A percentile compares a stretch with the other conserved stretches of the same genome.
These are phyloP conservation scores for Pythium monospermum DNA, from an alignment of 352 stramenopile genomes.

Conservation along the genomic window DNA sequence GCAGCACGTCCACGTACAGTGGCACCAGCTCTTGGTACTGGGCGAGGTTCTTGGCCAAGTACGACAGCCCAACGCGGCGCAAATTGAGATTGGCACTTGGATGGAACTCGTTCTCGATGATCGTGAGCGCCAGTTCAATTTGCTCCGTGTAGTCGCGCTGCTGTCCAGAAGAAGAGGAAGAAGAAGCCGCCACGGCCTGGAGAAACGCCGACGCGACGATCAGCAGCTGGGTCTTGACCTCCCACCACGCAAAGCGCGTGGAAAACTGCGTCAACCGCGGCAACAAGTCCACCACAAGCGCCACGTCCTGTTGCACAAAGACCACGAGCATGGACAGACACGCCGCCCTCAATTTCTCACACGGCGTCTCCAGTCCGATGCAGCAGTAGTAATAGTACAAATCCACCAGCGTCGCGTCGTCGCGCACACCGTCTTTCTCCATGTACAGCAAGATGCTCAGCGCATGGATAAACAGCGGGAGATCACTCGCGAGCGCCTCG, in stretches of 20 bases:
- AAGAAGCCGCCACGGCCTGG: constrained; percentile 17
- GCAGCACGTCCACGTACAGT: constrained; percentile 70
- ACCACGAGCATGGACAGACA: constrained; percentile 73
- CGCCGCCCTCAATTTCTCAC: constrained; percentile 70
- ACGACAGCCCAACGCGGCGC: constrained; percentile 50
- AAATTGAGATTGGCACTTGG: constrained; percentile 47
- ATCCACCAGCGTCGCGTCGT: constrained; percentile 71
- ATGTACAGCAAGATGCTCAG: constrained; percentile 66
- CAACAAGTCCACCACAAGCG: constrained; percentile 50
- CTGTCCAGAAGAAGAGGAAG: constrained; percentile 6
- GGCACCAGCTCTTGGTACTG: constrained; percentile 74
- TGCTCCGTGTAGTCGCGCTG: constrained; percentile 50
- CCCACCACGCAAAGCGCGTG: constrained; percentile 67
- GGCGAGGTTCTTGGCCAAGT: constrained; percentile 48
- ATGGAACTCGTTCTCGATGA: constrained; percentile 75
- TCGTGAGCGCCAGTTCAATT: constrained; percentile 61
- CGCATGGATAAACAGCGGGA: constrained; percentile 72
- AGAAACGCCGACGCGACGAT: constrained; percentile 64
- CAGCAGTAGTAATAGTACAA: constrained; percentile 87
- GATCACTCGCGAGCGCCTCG: constrained; percentile 49
- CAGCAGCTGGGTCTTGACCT: constrained; percentile 78
- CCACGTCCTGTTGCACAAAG: constrained; percentile 39
- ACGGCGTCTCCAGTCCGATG: constrained; percentile 69
- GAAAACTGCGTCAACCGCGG: constrained; percentile 63
- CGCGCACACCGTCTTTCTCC: constrained; percentile 48